Base-by-base conservation (phyloP, 331 rosid genomes). In the Quercus tomentella region DNA sequence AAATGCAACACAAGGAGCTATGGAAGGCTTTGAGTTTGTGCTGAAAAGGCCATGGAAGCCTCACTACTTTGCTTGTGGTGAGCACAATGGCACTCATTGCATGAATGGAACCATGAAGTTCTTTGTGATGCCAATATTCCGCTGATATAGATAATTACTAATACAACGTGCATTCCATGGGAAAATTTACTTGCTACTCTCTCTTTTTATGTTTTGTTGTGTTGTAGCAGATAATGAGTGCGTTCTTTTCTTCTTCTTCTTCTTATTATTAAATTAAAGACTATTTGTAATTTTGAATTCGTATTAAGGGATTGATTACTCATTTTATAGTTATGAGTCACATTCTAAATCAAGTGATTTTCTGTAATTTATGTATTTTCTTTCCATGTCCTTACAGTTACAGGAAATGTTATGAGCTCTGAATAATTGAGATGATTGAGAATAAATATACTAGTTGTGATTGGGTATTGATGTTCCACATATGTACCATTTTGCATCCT, bases 51-150 rank as follows among this genome's bases (percentile, higher is more conserved):
- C 10, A 35, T 35, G 43, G 7, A 76, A 83, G 79, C 91, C 97
- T 73, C 69, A 90, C 83, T 94, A 73, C 83, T 90, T 94, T 21
- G 91, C 92, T 0, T 90, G 97, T 1, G 91, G 92, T 1, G 93
- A 88, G 76, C 58, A 76, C 72, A 71, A 86, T 57, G 94, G 96
- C 7, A 28, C 79, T 22, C 94, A 90, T 52, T 92, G 98, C 86
- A 87, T 75, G 20, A 16, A 60, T 35, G 97, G 97, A 6, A 82
- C 45, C 14, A 94, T 94, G 97, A 94, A 89, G 83, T 94, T 94
- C 76, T 75, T 70, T 31, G 88, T 86, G n/a, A 57, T 88, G 61
- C 98, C 97, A n/a, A 83, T 84, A 28, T 31, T 4, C 35, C 0
- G 6, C 35, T 31, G 6, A 5, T 31, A 31, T 31, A 31, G 41